These are phyloP conservation scores for Nitzschia putrida DNA, from an alignment of 108 stramenopile genomes.

Conservation along the genomic window DNA sequence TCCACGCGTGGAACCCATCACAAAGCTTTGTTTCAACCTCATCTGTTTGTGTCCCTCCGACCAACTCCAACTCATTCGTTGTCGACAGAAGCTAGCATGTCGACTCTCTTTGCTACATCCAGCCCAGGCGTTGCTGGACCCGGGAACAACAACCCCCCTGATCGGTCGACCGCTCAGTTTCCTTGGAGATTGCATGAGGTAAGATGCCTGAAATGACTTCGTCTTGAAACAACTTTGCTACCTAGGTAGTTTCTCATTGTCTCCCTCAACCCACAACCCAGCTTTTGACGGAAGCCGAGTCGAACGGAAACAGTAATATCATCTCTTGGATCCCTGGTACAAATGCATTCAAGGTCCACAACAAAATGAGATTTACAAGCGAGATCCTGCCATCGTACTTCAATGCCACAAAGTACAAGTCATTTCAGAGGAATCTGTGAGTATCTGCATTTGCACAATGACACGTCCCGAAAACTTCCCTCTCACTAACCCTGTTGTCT, in stretches of 20 bases:
- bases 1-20: not conserved
- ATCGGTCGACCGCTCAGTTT: conserved; percentile 16
- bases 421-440: conserved; percentile 60
- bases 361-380: conserved; percentile 26
- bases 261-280: not conserved
- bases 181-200: conserved; percentile 31
- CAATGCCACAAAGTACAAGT: conserved; percentile 50
- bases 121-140: not conserved
- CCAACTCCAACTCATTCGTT: not conserved
- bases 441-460: not conserved
- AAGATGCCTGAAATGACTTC: not conserved
- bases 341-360: conserved; percentile 40
- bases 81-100: not conserved
- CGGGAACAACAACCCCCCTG: not conserved
- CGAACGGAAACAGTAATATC: conserved; percentile 18
- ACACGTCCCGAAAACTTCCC: too few species aligned
- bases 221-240: too few species aligned
- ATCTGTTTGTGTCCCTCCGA: not conserved
- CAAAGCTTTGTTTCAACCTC: not conserved
- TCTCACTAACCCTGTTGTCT: too few species aligned
- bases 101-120: not conserved
- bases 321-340: conserved; percentile 36
- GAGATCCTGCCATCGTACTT: conserved; percentile 40
- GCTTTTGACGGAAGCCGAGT: conserved; percentile 20
- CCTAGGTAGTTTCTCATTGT: conserved; percentile 1